These are phyloP conservation scores for Yamadazyma endophytica DNA, from an alignment of 805 yeast species.

Conservation along the genomic window DNA sequence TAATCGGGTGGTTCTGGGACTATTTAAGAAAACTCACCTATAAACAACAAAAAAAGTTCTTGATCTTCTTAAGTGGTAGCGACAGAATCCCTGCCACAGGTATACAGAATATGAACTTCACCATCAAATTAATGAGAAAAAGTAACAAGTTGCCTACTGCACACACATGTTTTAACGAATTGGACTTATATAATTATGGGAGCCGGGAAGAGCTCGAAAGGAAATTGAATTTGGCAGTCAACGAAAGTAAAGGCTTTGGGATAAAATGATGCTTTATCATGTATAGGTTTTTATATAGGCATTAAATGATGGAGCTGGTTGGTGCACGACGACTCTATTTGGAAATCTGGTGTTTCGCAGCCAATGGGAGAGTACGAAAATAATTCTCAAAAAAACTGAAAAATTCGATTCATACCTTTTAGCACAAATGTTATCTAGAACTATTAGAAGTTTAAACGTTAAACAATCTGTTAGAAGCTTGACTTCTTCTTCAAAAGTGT, in stretches of 20 bases:
- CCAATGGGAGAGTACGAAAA: conserved; percentile 10
- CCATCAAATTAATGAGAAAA: conserved; percentile 45
- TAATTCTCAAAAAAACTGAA: not conserved
- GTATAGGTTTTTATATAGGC: not conserved
- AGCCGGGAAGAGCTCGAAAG: conserved; percentile 47
- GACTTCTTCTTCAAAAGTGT: conserved; percentile 49
- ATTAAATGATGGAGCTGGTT: not conserved
- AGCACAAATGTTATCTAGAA: conserved; percentile 7
- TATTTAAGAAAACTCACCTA: conserved; percentile 47
- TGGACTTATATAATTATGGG: conserved; percentile 68
- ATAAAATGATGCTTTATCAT: conserved; percentile 38
- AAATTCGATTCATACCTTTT: not conserved
- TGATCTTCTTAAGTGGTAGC: conserved; percentile 83
- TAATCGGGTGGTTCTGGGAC: conserved; percentile 87
- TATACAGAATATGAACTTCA: conserved; percentile 63
- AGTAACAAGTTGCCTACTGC: conserved; percentile 68
- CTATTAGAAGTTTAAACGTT: conserved; percentile 7
- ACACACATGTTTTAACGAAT: conserved; percentile 93
- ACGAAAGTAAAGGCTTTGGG: conserved; percentile 86
- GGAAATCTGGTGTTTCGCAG: conserved; percentile 6
- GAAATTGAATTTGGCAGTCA: conserved; percentile 66
- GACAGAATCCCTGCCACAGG: conserved; percentile 95
- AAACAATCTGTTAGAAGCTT: conserved; percentile 40
- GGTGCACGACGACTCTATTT: conserved; percentile 6
- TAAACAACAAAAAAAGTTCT: conserved; percentile 54